Conservation (phyloP, 306 rosid genomes). For the Pterocarpus santalinus region DNA sequence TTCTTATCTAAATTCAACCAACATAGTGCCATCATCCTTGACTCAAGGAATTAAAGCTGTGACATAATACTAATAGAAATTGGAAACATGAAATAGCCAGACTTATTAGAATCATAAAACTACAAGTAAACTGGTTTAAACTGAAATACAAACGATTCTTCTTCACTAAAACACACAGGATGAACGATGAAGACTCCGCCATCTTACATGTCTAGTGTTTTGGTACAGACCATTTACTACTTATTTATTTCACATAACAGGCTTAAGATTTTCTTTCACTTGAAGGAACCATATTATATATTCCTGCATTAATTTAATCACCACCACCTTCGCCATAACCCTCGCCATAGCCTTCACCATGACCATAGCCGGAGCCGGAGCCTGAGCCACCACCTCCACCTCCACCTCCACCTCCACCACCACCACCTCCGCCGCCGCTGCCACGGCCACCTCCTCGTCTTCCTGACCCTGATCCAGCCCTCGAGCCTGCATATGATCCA, state of each 20-base stretch:
- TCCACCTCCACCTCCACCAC: background rate
- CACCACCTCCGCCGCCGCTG: constrained; percentile 39
- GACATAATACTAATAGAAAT: background rate
- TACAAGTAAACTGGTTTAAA: constrained; percentile 16
- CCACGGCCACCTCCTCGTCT: constrained; percentile 15
- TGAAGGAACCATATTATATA: constrained; percentile 5
- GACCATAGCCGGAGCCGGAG: constrained; percentile 41
- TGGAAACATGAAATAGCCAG: background rate
- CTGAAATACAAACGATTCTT: constrained; percentile 20
- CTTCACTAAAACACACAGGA: constrained; percentile 24
- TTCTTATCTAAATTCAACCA: background rate
- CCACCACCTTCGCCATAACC: constrained; percentile 59
- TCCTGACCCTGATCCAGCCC: constrained; percentile 60
- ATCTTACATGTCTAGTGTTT: constrained; percentile 30
- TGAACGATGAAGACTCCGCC: constrained; percentile 10
- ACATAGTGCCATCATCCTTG: background rate
- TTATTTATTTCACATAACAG: constrained; percentile 42
- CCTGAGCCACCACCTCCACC: constrained; percentile 43
- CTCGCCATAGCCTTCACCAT: constrained; percentile 42
- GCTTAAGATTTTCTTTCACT: constrained; percentile 24
- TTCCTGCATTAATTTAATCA: constrained; percentile 42
- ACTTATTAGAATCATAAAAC: background rate
- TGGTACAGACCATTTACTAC: background rate
- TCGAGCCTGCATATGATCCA: constrained; percentile 62
- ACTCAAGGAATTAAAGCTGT: background rate